A percentile compares a stretch with the other conserved stretches of the same genome.
Conservation (phyloP, 768 basidiomycete species). For the Psilocybe azurescens region DNA sequence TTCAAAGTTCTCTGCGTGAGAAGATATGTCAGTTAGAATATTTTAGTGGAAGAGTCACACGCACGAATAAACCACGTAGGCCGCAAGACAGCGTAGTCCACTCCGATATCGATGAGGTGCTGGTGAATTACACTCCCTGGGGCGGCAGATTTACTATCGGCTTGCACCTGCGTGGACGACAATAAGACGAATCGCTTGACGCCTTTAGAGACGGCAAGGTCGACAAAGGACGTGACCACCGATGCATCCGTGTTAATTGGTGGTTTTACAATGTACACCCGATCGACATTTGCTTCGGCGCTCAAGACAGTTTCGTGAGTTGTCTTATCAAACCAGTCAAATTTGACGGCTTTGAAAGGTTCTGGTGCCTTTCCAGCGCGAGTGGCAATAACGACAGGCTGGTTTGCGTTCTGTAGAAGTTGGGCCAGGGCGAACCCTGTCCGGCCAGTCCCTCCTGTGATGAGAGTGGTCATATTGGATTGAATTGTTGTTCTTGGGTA, state of each 20-base stretch:
- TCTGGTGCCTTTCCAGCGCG: slow-evolving; percentile 28
- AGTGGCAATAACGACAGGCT: slow-evolving; percentile 28
- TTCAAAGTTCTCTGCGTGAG: background rate
- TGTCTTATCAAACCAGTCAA: slow-evolving; percentile 30
- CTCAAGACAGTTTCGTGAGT: slow-evolving; percentile 34
- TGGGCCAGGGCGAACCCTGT: slow-evolving; percentile 29
- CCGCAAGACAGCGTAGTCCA: background rate
- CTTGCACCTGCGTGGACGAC: slow-evolving; percentile 18
- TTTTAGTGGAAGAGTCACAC: background rate
- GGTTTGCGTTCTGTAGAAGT: slow-evolving; percentile 24
- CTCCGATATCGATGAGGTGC: background rate
- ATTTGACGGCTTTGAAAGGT: slow-evolving; percentile 31
- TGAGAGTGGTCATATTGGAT: slow-evolving; percentile 34
- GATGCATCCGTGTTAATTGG: slow-evolving; percentile 13
- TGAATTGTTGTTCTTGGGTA: no score
- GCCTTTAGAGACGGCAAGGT: slow-evolving; percentile 30
- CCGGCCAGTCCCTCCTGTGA: slow-evolving; percentile 38
- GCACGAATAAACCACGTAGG: background rate
- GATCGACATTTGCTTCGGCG: slow-evolving; percentile 21
- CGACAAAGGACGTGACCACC: slow-evolving; percentile 31
- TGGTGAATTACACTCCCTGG: background rate
- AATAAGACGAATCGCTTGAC: slow-evolving; percentile 36
- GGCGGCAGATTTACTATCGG: background rate
- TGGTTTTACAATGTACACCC: slow-evolving; percentile 26
- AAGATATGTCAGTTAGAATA: background rate